A percentile compares a stretch with the other conserved stretches of the same genome.
Conservation (phyloP, 2,329 filamentous ascomycete species). For the Exophiala alcalophila region DNA sequence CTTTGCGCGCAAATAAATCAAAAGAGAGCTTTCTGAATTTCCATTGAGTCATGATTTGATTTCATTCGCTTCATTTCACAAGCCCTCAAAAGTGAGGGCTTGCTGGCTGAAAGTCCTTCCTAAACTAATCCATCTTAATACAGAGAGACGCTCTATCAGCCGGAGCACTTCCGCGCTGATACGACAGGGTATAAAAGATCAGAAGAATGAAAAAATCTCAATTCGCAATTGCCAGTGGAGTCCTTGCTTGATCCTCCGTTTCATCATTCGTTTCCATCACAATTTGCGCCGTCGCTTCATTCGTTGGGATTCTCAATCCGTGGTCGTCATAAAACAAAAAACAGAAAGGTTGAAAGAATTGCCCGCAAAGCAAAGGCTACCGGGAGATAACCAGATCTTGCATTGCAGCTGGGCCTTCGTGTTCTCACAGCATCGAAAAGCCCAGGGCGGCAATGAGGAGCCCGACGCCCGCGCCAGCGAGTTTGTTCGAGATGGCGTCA, state of each 20-base stretch:
- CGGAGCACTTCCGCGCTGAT: slow-evolving; percentile 15
- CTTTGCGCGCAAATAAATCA: no score
- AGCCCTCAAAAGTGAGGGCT: neutral
- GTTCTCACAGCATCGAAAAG: slow-evolving; percentile 25
- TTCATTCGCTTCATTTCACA: neutral
- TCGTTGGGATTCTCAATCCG: no score
- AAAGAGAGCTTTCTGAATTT: no score
- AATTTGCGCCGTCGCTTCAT: no score
- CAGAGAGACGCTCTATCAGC: slow-evolving; percentile 2
- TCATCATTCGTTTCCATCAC: no score
- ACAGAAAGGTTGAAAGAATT: neutral
- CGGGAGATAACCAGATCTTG: neutral
- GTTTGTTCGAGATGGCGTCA: slow-evolving; percentile 37
- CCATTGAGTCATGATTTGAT: neutral
- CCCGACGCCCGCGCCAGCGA: slow-evolving; percentile 42
- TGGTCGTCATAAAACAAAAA: neutral
- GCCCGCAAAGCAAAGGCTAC: neutral
- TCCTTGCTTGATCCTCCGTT: no score
- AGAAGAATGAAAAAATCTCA: no score
- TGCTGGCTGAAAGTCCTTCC: neutral
- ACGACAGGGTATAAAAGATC: no score
- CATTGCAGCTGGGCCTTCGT: no score
- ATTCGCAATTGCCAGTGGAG: no score
- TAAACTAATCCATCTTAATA: neutral
- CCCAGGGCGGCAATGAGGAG: slow-evolving; percentile 39